These are phyloP conservation scores for Tubosaeta brunneosetosa DNA, from an alignment of 768 basidiomycete species.

Conservation along the genomic window DNA sequence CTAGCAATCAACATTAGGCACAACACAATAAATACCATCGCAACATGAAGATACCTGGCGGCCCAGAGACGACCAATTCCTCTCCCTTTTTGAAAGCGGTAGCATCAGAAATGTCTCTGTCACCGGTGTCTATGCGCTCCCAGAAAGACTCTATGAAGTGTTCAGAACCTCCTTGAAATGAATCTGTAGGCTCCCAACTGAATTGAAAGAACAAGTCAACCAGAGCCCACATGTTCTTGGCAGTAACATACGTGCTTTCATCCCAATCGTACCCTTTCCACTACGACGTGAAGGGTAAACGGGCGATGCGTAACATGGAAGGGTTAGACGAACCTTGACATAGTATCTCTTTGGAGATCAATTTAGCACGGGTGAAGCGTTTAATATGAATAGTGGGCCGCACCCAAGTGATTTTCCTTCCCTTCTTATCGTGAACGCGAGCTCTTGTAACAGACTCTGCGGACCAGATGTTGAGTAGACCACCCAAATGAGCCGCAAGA, in stretches of 20 bases:
- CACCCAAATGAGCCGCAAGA: not conserved
- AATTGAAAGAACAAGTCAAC: slow-evolving; percentile 2
- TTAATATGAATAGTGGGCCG: slow-evolving; percentile 7
- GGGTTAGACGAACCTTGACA: slow-evolving; percentile 46
- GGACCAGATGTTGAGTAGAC: not conserved
- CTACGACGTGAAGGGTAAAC: slow-evolving; percentile 29
- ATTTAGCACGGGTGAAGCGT: slow-evolving; percentile 9
- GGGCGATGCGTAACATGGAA: not conserved
- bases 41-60: slow-evolving; percentile 44
- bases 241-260: slow-evolving; percentile 53
- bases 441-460: slow-evolving; percentile 54
- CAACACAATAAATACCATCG: not conserved
- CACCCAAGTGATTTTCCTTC: slow-evolving; percentile 51
- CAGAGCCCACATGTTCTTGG: not conserved
- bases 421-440: slow-evolving; percentile 42
- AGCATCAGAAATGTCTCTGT: slow-evolving; percentile 47
- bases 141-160: slow-evolving; percentile 42
- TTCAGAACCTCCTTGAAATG: slow-evolving; percentile 53
- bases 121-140: slow-evolving; percentile 29
- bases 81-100: slow-evolving; percentile 51
- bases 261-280: slow-evolving; percentile 56
- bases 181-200: slow-evolving; percentile 67
- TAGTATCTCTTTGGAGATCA: slow-evolving; percentile 43
- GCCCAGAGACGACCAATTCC: slow-evolving; percentile 50
- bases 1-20: slow-evolving; percentile 12